Evolutionary conservation across 257 asterid species (phyloP).

Genomic region (Paraleonurus japonicus): DNA sequence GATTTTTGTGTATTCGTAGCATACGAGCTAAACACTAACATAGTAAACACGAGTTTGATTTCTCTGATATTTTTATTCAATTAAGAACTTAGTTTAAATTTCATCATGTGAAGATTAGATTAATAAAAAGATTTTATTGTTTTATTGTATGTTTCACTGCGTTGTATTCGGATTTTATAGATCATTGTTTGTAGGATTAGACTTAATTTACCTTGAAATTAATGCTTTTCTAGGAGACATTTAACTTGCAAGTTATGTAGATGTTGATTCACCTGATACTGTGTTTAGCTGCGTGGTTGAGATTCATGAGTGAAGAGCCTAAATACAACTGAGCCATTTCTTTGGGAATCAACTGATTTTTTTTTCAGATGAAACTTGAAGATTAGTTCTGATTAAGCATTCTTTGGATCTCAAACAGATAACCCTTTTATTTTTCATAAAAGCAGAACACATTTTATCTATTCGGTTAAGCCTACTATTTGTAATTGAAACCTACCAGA

Average conservation of each 20-base stretch:
- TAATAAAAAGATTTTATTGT: background rate
- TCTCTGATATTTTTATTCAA: background rate
- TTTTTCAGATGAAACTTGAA: background rate
- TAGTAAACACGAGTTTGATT: background rate
- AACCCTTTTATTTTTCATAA: background rate
- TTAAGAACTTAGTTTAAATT: background rate
- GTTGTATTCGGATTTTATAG: background rate
- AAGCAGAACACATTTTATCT: background rate
- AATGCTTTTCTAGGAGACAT: background rate
- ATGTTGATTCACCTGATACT: background rate
- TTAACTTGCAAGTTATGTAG: background rate
- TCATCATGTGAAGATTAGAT: background rate
- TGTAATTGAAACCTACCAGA: background rate
- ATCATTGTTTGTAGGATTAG: background rate
- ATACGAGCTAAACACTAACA: background rate
- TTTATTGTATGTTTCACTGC: background rate
- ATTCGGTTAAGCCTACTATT: background rate
- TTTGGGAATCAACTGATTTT: background rate
- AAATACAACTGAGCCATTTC: background rate
- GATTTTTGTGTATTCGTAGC: conserved; percentile 13
- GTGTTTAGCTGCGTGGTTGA: background rate
- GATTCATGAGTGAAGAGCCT: too few relatives aligned
- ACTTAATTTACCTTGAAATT: background rate
- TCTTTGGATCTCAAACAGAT: background rate
- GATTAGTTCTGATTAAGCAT: background rate